Evolutionary conservation across 75 land plant species (phyloP).

Genomic region (Azolla pinnata): DNA sequence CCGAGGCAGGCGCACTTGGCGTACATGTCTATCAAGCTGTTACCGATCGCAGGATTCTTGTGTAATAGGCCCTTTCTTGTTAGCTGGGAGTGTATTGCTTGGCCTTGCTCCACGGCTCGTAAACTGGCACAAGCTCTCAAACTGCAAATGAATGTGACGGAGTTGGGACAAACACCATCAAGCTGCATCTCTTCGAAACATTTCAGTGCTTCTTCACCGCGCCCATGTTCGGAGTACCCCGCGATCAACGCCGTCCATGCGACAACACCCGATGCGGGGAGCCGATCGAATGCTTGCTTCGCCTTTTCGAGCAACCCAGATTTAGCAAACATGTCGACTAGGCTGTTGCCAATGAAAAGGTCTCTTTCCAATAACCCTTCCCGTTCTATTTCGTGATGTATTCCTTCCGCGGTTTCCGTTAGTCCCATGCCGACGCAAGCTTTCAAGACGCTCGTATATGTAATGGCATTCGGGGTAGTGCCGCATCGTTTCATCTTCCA

Average conservation of each 20-base stretch:
- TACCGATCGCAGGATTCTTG: conserved; percentile 12
- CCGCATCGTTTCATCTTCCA: conserved; percentile 23
- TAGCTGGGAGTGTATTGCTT: conserved; percentile 15
- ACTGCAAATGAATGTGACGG: conserved; percentile 38
- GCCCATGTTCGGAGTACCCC: conserved; percentile 42
- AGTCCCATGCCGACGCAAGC: conserved; percentile 43
- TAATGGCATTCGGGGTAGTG: conserved; percentile 29
- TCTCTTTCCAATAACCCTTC: conserved; percentile 9
- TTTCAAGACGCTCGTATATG: conserved; percentile 38
- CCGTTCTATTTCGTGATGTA: conserved; percentile 22
- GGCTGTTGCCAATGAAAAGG: conserved; percentile 37
- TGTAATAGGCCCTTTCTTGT: conserved; percentile 7
- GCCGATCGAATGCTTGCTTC: conserved; percentile 23
- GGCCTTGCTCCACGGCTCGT: conserved; percentile 22
- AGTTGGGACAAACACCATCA: conserved; percentile 29
- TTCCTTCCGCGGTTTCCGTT: conserved; percentile 13
- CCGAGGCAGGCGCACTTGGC: conserved; percentile 27
- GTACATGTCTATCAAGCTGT: conserved; percentile 46
- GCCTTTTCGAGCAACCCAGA: conserved; percentile 38
- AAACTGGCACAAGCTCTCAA: conserved; percentile 31
- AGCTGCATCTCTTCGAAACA: conserved; percentile 38
- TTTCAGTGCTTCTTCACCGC: conserved; percentile 31
- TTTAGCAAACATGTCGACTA: conserved; percentile 52
- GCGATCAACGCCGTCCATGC: conserved; percentile 59
- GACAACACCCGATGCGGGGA: conserved; percentile 39